A percentile compares a stretch with the other conserved stretches of the same genome.
Evolutionary conservation across 495 filamentous ascomycete species (phyloP).

Genomic region (Saxispiralis lemnorum): DNA sequence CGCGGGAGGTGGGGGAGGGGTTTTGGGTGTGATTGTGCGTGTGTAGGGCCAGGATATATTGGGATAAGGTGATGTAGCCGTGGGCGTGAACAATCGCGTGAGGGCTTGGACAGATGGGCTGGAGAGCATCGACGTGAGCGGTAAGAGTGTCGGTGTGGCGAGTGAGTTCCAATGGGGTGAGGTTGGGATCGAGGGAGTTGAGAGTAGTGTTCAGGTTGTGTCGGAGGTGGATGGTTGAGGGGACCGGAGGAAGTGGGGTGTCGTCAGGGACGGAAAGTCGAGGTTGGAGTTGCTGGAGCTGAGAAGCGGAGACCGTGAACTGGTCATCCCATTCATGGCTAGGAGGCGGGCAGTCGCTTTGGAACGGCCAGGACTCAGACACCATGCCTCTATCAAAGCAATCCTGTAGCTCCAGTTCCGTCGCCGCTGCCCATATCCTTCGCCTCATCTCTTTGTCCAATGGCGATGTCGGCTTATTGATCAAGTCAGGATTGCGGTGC

Average conservation of each 20-base stretch:
- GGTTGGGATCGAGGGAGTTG: conserved; percentile 7
- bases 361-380: conserved; percentile 5
- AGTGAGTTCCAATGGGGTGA: too few relatives aligned
- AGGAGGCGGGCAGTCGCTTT: conserved; percentile 11
- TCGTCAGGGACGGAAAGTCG: too few relatives aligned
- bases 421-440: conserved; percentile 13
- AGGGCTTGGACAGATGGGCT: not conserved
- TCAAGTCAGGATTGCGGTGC: conserved; percentile 14
- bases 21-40: not conserved
- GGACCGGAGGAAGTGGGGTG: too few relatives aligned
- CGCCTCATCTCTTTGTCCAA: conserved; percentile 17
- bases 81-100: too few relatives aligned
- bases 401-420: conserved; percentile 15
- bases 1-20: too few relatives aligned
- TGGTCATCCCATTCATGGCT: conserved; percentile 15
- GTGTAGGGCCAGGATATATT: conserved; percentile 15
- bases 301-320: not conserved
- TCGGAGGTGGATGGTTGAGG: conserved; percentile 6
- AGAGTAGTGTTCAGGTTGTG: conserved; percentile 9
- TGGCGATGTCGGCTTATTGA: conserved; percentile 11
- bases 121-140: too few relatives aligned
- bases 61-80: conserved; percentile 8
- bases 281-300: too few relatives aligned
- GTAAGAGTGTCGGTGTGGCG: too few relatives aligned
- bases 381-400: conserved; percentile 17